Base-by-base conservation (phyloP, 352 stramenopile species). In the Pythium periplocum region DNA sequence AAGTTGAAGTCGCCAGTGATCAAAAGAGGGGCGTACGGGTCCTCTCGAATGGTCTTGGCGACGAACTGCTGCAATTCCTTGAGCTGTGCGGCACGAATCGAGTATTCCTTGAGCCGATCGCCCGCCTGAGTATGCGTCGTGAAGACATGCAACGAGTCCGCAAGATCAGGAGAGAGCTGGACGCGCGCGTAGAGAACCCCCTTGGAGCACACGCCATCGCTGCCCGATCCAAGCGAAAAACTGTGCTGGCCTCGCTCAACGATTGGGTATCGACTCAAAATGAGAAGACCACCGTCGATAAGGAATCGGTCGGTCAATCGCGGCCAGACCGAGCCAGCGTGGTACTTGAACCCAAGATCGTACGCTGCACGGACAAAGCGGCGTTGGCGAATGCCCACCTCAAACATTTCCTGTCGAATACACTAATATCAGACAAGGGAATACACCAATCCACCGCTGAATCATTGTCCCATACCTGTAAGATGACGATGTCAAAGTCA, bases 91-190 rank as follows among this genome's bases (percentile, higher is more conserved):
- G 72, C 62, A 4, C 83, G 83, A 51, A 93, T 87, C 6, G 17
- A 43, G 53, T 78, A 83, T 46, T 81, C 69, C 2, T 57, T 60
- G 9, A 53, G 17, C 11, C 71, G 59, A 46, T 90, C 78, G 30
- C 83, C 80, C 1, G 83, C 80, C 59, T 93, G 75, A 10, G 83
- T 93, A 56, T 93, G 83, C n/a, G 83, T 93, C 34, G 78, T 90
- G 53, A 93, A 93, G n/a, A 93, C 76, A 45, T 90, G 78, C 30
- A 91, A 61, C 36, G 71, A 87, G 60, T 91, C 78, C 3, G 73
- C 68, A 11, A 86, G 56, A 44, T 87, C 73, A 2, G 74, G 72
- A 2, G 78, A 87, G 41, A 90, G 65, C 60, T 93, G 83, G 43
- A 93, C 68, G 31, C 76, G 78, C 37, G 83, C 79, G 55, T 90